Conservation (phyloP, 225 moss, liverwort and hornwort genomes). For the Thuidium tamariscinum region DNA sequence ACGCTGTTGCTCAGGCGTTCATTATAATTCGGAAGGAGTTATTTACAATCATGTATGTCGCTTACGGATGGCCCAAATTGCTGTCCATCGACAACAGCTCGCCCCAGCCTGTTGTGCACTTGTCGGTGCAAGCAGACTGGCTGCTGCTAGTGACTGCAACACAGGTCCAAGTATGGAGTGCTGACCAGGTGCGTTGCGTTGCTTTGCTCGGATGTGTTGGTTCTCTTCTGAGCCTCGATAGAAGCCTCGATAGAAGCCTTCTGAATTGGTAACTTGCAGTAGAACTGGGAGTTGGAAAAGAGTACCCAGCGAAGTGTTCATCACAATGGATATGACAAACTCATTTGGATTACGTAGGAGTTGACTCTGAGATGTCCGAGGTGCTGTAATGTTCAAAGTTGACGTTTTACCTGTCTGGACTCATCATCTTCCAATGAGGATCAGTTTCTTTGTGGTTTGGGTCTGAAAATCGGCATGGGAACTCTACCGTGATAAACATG, state of each 20-base stretch:
- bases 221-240: neutral
- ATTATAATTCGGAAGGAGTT: neutral
- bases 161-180: slow-evolving; percentile 87
- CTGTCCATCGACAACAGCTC: slow-evolving; percentile 74
- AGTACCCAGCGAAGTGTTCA: neutral
- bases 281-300: neutral
- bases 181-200: slow-evolving; percentile 58
- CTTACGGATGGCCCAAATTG: slow-evolving; percentile 99
- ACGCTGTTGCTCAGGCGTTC: neutral
- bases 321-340: neutral
- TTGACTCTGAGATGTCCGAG: neutral
- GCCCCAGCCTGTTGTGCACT: slow-evolving; percentile 82
- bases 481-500: neutral
- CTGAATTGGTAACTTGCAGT: neutral
- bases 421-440: neutral
- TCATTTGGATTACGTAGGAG: neutral
- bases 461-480: slow-evolving; percentile 7
- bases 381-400: neutral
- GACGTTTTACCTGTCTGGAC: neutral
- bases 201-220: neutral
- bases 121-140: slow-evolving; percentile 58
- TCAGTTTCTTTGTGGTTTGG: neutral
- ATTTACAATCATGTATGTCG: slow-evolving; percentile 82
- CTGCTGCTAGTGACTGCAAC: slow-evolving; percentile 80
- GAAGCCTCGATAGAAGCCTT: neutral